phyloP scores from a whole-genome alignment of 139 green algal genomes.

The Closterium sp. region DNA sequence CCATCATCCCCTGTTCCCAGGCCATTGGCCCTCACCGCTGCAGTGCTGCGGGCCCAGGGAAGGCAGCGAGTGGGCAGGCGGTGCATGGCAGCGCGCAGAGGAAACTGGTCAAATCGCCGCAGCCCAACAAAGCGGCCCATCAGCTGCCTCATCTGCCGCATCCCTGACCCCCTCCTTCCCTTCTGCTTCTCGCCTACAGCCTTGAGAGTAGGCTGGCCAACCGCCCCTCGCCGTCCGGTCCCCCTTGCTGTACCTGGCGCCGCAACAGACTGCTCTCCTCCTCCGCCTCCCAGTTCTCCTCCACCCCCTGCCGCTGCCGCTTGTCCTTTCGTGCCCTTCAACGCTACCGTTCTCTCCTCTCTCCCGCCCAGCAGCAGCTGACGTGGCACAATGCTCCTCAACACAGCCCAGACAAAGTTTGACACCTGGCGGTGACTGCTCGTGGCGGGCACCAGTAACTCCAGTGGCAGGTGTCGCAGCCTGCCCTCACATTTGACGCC shows the following conservation, averaged over 20 bases:
- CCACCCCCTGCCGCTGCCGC: background rate
- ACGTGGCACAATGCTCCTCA: constrained; percentile 6
- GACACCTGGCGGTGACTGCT: constrained; percentile 11
- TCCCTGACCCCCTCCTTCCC: background rate
- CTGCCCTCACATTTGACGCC: too few species aligned
- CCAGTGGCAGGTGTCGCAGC: background rate
- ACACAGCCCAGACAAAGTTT: constrained; percentile 5
- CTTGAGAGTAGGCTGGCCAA: background rate
- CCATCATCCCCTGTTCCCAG: background rate
- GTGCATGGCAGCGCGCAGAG: constrained; percentile 7
- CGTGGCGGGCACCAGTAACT: background rate
- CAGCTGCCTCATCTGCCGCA: too few species aligned
- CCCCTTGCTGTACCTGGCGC: background rate
- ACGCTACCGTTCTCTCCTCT: background rate
- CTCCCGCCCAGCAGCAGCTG: background rate
- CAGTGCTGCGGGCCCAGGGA: constrained; percentile 4
- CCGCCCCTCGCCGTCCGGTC: background rate
- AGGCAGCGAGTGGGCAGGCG: background rate
- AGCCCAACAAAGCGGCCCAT: background rate
- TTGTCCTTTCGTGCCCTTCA: background rate
- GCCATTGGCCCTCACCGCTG: background rate
- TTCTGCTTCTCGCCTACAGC: background rate
- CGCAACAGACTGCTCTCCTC: background rate
- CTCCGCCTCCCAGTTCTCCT: background rate
- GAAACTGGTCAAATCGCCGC: constrained; percentile 2